phyloP scores from a whole-genome alignment of 257 asterid species.

The Solanum sejunctum region DNA sequence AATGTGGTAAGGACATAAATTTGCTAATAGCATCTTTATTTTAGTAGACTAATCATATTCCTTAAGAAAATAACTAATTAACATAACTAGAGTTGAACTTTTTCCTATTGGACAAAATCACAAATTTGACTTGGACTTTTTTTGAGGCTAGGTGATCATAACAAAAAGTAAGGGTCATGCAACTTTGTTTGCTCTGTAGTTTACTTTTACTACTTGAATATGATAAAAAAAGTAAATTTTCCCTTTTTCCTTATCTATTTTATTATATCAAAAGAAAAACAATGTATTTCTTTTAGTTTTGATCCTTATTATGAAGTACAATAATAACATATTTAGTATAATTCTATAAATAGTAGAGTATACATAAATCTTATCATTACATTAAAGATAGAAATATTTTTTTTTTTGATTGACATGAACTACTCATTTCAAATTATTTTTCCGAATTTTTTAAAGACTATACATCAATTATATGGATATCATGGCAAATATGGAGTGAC shows the following conservation, averaged over 20 bases:
- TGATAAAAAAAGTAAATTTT: background rate
- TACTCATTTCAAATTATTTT: background rate
- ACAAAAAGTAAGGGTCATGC: background rate
- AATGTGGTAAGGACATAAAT: slow-evolving; percentile 21
- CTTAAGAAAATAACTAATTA: background rate
- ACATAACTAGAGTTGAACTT: background rate
- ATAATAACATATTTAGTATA: too few species aligned
- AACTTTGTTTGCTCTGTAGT: background rate
- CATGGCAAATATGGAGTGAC: too few species aligned
- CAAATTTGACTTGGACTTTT: background rate
- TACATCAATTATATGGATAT: background rate
- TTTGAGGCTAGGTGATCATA: background rate
- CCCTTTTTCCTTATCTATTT: background rate
- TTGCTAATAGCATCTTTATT: background rate
- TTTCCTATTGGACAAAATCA: background rate
- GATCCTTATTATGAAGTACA: background rate
- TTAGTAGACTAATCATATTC: background rate
- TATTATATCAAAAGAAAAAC: background rate
- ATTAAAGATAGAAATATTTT: too few species aligned
- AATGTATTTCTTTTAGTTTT: background rate
- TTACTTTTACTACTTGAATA: background rate
- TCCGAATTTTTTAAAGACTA: background rate
- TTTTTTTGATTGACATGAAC: background rate
- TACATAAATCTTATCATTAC: too few species aligned
- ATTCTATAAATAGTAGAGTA: too few species aligned